Conservation (phyloP, 345 rosid species). For the Salix dunnii region DNA sequence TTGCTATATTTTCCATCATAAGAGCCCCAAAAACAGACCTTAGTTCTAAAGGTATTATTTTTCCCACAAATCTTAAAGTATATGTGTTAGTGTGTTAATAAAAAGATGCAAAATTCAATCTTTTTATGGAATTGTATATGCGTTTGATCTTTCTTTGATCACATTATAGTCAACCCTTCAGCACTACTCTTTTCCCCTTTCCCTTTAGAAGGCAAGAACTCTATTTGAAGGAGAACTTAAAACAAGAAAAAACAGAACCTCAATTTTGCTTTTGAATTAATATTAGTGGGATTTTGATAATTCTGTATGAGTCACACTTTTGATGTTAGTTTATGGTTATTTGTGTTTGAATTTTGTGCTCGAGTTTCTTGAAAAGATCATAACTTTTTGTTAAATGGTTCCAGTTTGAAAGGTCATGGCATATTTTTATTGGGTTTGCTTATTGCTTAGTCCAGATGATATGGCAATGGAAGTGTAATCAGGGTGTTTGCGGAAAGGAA, state of each 20-base stretch:
- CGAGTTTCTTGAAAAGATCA: neutral
- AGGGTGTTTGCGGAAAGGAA: conserved; percentile 13
- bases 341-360: neutral
- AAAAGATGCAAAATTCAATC: neutral
- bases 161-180: neutral
- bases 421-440: neutral
- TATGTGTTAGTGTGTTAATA: neutral
- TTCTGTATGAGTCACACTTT: neutral
- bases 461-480: conserved; percentile 24
- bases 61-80: neutral
- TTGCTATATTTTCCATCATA: conserved; percentile 16
- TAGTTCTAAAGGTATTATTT: conserved; percentile 32
- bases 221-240: neutral
- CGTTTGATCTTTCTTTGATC: neutral
- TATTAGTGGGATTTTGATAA: neutral
- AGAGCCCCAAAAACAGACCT: conserved; percentile 15
- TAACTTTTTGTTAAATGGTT: neutral
- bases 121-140: neutral
- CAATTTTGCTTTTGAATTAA: neutral
- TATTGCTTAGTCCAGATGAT: conserved; percentile 25
- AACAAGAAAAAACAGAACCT: neutral
- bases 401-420: neutral
- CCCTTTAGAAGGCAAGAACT: neutral
- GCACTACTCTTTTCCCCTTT: neutral
- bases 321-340: neutral